phyloP scores from a whole-genome alignment of 352 stramenopile genomes.

The Globisporangium cederbergense region DNA sequence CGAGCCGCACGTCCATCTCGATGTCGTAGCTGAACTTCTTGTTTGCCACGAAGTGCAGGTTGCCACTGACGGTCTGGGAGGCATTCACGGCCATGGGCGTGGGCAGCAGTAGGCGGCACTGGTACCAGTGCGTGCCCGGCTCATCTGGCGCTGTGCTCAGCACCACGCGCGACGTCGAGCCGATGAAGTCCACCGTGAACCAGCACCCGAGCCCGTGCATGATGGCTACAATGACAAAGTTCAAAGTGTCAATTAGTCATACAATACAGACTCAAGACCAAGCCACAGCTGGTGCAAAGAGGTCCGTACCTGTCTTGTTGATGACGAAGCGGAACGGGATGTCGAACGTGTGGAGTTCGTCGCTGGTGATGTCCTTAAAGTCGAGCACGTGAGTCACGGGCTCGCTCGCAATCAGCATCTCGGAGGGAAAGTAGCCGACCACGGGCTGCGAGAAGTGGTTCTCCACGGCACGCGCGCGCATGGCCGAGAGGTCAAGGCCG shows the following conservation, averaged over 20 bases:
- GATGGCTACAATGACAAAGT: constrained; percentile 38
- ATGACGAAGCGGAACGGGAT: constrained; percentile 90
- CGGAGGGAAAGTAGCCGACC: constrained; percentile 90
- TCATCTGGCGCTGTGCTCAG: constrained; percentile 83
- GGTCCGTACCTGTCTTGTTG: constrained; percentile 60
- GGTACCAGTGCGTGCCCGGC: constrained; percentile 88
- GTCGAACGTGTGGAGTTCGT: constrained; percentile 87
- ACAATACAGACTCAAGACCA: background rate
- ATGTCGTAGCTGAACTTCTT: constrained; percentile 97
- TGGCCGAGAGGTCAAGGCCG: constrained; percentile 92
- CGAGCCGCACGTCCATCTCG: constrained; percentile 82
- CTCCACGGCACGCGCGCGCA: constrained; percentile 93
- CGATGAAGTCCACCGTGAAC: constrained; percentile 98
- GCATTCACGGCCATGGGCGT: constrained; percentile 91
- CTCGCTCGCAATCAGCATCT: constrained; percentile 63
- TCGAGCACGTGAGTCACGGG: constrained; percentile 78
- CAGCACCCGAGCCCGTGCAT: constrained; percentile 97
- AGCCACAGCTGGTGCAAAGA: background rate
- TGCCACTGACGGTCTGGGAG: constrained; percentile 86
- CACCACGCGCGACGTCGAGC: constrained; percentile 72
- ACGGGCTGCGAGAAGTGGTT: constrained; percentile 97
- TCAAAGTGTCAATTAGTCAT: background rate
- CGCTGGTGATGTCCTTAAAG: constrained; percentile 69
- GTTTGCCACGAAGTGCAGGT: constrained; percentile 91
- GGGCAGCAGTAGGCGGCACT: constrained; percentile 90